Conservation (phyloP, 1,284 basidiomycete genomes). For the Coniferiporia sulphurascens region DNA sequence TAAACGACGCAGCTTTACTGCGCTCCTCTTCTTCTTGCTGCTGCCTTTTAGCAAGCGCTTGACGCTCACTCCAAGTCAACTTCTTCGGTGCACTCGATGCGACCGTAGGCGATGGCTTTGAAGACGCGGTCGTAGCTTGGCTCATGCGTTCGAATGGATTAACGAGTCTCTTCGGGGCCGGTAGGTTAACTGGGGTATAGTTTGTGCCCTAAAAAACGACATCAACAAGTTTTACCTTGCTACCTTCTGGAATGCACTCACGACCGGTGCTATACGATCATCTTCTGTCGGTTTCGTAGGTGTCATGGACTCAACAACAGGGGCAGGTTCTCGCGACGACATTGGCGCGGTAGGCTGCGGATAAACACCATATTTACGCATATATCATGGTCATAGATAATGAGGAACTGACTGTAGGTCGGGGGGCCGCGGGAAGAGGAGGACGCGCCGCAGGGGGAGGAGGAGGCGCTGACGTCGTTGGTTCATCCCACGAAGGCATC, state of each 20-base stretch:
- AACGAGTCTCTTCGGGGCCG: conserved; percentile 79
- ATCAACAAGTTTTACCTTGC: background rate
- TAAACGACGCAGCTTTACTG: conserved; percentile 51
- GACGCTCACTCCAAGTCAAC: conserved; percentile 87
- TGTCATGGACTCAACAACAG: conserved; percentile 40
- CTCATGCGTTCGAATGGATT: conserved; percentile 74
- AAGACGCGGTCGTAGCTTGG: conserved; percentile 36
- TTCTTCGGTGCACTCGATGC: conserved; percentile 51
- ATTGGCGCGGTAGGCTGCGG: conserved; percentile 21
- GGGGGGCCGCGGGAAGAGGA: conserved; percentile 35
- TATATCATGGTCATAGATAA: conserved; percentile 18
- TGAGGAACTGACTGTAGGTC: conserved; percentile 27
- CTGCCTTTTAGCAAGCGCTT: conserved; percentile 82
- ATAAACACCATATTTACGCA: conserved; percentile 19
- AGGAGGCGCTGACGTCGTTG: conserved; percentile 34
- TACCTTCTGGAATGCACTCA: conserved; percentile 23
- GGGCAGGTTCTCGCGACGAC: conserved; percentile 35
- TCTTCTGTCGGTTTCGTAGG: conserved; percentile 69
- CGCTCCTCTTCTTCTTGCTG: conserved; percentile 74
- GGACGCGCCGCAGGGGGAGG: conserved; percentile 49
- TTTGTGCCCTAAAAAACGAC: conserved; percentile 53
- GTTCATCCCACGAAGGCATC: conserved; percentile 36
- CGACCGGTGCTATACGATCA: conserved; percentile 75
- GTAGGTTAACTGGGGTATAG: conserved; percentile 82
- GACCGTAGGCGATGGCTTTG: conserved; percentile 24